These are phyloP conservation scores for Auxenochlorella pyrenoidosa DNA, from an alignment of 139 green algal genomes.

Conservation along the genomic window DNA sequence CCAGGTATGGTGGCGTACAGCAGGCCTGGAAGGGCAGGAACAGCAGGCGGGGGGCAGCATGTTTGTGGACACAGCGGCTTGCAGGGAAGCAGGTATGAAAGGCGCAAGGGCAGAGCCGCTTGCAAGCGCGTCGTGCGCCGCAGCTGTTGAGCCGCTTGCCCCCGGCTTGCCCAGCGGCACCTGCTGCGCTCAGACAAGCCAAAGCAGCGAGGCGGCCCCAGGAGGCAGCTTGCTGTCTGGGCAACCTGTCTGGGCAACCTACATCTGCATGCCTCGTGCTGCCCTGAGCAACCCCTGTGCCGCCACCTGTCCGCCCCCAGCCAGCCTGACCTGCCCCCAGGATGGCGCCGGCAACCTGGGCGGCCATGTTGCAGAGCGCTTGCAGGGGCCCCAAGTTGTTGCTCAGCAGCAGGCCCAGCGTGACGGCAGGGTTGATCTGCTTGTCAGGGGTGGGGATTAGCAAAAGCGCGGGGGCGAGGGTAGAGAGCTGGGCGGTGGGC, in stretches of 20 bases:
- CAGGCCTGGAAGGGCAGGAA: not conserved
- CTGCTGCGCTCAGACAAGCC: no score
- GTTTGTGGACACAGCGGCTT: not conserved
- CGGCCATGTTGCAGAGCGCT: conserved; percentile 1
- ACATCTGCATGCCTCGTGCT: no score
- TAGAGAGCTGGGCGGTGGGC: no score
- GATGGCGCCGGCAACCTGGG: conserved; percentile 6
- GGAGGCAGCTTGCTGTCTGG: no score
- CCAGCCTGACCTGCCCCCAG: not conserved
- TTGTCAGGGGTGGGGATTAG: not conserved
- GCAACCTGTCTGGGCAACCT: no score
- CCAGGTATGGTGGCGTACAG: conserved; percentile 22
- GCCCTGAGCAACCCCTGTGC: not conserved
- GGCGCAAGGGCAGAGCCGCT: not conserved
- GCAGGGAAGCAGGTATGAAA: not conserved
- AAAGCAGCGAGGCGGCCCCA: no score
- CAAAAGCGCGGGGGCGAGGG: no score
- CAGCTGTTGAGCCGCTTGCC: no score
- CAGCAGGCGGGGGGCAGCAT: no score
- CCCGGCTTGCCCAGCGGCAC: no score
- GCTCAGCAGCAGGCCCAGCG: not conserved
- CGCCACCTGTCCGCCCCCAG: not conserved
- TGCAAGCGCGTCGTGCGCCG: not conserved
- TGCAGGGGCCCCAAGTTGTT: not conserved
- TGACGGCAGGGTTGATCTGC: conserved; percentile 21